Conservation (phyloP, 31 red algal species). For the Asparagopsis taxiformis region DNA sequence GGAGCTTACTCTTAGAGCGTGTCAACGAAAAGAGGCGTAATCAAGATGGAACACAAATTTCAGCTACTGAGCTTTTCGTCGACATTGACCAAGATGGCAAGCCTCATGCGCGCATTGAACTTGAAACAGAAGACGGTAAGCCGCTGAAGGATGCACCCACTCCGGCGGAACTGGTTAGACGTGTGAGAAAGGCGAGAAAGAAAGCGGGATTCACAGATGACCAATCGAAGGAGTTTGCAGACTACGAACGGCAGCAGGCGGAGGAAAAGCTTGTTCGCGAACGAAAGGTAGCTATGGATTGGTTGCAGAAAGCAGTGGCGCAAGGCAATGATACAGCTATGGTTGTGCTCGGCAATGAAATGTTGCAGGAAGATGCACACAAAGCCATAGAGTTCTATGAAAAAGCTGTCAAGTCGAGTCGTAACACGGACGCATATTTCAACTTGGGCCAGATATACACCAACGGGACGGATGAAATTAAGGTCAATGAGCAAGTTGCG, state of each 20-base stretch:
- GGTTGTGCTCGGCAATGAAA: conserved; percentile 36
- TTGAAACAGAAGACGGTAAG: conserved; percentile 14
- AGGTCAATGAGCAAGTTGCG: conserved; percentile 26
- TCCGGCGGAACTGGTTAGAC: conserved; percentile 59
- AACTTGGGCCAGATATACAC: conserved; percentile 54
- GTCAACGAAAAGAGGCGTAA: not conserved
- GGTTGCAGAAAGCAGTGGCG: conserved; percentile 41
- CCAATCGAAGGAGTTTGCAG: conserved; percentile 42
- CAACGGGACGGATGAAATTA: conserved; percentile 9
- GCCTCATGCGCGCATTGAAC: conserved; percentile 11
- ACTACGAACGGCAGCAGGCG: conserved; percentile 12
- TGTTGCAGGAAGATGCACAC: conserved; percentile 34
- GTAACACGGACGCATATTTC: conserved; percentile 52
- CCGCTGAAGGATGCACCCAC: conserved; percentile 12
- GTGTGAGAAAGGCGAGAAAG: conserved; percentile 43
- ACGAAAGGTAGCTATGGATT: conserved; percentile 12
- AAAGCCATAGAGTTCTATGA: conserved; percentile 42
- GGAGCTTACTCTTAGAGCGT: conserved; percentile 14
- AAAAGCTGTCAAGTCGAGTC: conserved; percentile 13
- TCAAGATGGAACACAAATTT: not conserved
- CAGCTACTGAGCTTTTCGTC: conserved; percentile 13
- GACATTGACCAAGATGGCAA: conserved; percentile 31
- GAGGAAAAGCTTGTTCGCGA: conserved; percentile 7
- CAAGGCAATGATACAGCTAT: conserved; percentile 40
- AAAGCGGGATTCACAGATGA: conserved; percentile 48